Base-by-base conservation (phyloP, 1,284 basidiomycete species). In the Apiotrichum brassicae region DNA sequence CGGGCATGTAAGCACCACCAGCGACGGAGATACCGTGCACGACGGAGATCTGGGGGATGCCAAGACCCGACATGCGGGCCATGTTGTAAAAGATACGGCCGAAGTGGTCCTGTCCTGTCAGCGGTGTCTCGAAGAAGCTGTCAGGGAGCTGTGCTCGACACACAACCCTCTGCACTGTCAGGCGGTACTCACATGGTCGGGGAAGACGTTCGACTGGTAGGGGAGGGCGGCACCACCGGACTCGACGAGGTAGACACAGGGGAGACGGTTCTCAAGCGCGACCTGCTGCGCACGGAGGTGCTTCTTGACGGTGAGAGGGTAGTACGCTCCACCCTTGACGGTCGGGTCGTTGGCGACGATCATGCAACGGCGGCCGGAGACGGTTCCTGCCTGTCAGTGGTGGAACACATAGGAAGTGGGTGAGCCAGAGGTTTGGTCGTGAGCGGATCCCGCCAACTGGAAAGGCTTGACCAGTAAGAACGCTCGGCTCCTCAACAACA, bases 61-160 rank as follows among this genome's bases (percentile, higher is more conserved):
- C 84, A 1, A 88, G 77, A 0, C 87, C 87, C 43, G 87, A 92
- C 85, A 94, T 60, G 59, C 74, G 51, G 53, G 86, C 90, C 89
- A 94, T 95, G 66, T 97, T 95, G 71, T 92, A 95, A 74, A 97
- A 97, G 68, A 97, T 95, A 13, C 91, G 80, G 9, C 92, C 92
- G 66, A 97, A 97, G 71, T 97, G 90, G 62, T 94, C 85, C 64
- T 68, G 16, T 25, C 9, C 3, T 25, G 49, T 50, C 38, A 50
- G 49, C 37, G 28, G 14, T n/a, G 28, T 30, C 28, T 30, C 28
- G 8, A 30, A 14, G 14, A n/a, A n/a, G n/a, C n/a, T n/a, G n/a
- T n/a, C n/a, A n/a, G n/a, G n/a, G n/a, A n/a, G n/a, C n/a, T n/a
- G n/a, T n/a, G n/a, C n/a, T n/a, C n/a, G n/a, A n/a, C n/a, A n/a